These are phyloP conservation scores for Tillandsia fasciculata DNA, from an alignment of 176 grass and related monocot genomes.

Conservation along the genomic window DNA sequence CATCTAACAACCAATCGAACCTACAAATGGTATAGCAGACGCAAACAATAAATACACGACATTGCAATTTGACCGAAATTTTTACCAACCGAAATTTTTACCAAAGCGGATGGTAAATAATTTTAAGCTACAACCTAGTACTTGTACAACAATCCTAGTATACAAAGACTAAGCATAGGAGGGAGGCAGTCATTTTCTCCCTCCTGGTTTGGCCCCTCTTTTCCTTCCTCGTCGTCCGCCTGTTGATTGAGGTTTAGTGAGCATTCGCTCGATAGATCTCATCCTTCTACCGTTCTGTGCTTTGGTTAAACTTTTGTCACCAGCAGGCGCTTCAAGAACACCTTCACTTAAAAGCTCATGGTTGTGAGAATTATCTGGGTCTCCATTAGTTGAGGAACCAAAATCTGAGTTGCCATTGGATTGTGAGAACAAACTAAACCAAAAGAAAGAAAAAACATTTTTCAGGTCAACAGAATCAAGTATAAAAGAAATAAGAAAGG, in stretches of 20 bases:
- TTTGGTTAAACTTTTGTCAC: slow-evolving; percentile 12
- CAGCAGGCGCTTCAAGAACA: not conserved
- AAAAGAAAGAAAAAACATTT: slow-evolving; percentile 7
- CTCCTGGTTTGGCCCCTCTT: slow-evolving; percentile 23
- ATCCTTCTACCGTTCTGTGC: slow-evolving; percentile 17
- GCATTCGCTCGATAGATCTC: slow-evolving; percentile 12
- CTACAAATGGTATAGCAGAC: slow-evolving; percentile 32
- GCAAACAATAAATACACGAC: slow-evolving; percentile 10
- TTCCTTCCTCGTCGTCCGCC: slow-evolving; percentile 31
- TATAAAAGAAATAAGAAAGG: not conserved
- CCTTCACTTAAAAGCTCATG: not conserved
- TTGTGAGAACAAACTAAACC: slow-evolving; percentile 34
- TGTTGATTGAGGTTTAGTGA: slow-evolving; percentile 8
- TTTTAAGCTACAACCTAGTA: not conserved
- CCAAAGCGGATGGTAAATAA: slow-evolving; percentile 24
- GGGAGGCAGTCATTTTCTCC: slow-evolving; percentile 33
- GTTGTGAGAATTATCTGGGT: not conserved
- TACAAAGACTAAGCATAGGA: slow-evolving; percentile 9
- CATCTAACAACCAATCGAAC: slow-evolving; percentile 4
- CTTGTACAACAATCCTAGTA: not conserved
- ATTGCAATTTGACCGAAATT: slow-evolving; percentile 3
- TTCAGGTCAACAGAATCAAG: not conserved
- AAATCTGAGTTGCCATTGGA: slow-evolving; percentile 49
- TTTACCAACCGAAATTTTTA: not conserved
- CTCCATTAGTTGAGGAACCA: slow-evolving; percentile 42